Conservation (phyloP, 1,284 basidiomycete species). For the Ceratobasidium sp. region DNA sequence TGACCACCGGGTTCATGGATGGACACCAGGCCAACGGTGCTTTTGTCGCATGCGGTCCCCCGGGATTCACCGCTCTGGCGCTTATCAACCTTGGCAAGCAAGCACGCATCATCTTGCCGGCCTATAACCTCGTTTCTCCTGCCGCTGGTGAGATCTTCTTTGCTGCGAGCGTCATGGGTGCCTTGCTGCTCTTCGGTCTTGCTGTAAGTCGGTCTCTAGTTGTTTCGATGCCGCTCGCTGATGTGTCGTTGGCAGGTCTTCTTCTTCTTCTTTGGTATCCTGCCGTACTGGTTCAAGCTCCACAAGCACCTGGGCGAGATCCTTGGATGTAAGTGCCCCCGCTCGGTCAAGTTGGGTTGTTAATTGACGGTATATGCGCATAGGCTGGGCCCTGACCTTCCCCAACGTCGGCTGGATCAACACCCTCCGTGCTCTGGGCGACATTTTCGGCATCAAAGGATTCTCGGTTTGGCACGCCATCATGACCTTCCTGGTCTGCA, state of each 20-base stretch:
- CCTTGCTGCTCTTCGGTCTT: conserved; percentile 46
- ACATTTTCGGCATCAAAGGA: conserved; percentile 42
- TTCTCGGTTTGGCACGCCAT: conserved; percentile 43
- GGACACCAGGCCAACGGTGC: conserved; percentile 49
- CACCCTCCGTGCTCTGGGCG: conserved; percentile 46
- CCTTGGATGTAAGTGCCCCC: conserved; percentile 44
- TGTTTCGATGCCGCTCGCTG: neutral
- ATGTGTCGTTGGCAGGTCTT: neutral
- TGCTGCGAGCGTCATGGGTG: conserved; percentile 41
- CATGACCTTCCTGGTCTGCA: conserved; percentile 43
- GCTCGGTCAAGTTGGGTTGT: neutral
- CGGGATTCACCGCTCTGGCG: conserved; percentile 47
- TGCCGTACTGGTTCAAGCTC: conserved; percentile 49
- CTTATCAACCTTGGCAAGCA: conserved; percentile 48
- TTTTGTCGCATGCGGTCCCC: conserved; percentile 48
- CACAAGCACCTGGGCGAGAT: conserved; percentile 49
- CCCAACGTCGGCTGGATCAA: conserved; percentile 48
- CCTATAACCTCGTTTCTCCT: conserved; percentile 43
- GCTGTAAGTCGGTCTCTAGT: conserved; percentile 41
- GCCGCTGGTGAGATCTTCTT: conserved; percentile 46
- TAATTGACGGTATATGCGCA: conserved; percentile 18
- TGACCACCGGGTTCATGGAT: conserved; percentile 45
- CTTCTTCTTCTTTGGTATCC: conserved; percentile 39
- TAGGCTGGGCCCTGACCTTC: conserved; percentile 48
- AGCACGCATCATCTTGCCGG: conserved; percentile 41